These are phyloP conservation scores for Phytophthora ramorum DNA, from an alignment of 352 stramenopile genomes.

Conservation along the genomic window DNA sequence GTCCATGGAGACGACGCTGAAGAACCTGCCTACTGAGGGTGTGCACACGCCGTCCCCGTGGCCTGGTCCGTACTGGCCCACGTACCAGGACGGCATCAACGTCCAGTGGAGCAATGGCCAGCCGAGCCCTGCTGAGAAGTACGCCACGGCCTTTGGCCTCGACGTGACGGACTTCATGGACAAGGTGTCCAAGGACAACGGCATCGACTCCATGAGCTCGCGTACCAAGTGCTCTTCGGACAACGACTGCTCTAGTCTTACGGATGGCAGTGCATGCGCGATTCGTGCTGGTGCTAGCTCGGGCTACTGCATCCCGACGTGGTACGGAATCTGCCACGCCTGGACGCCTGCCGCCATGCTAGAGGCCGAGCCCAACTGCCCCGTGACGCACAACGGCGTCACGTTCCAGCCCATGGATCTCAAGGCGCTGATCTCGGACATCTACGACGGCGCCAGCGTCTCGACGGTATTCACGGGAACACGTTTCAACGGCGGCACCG, in stretches of 20 bases:
- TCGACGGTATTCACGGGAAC: slow-evolving; percentile 41
- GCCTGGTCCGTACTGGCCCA: slow-evolving; percentile 52
- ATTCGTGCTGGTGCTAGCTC: slow-evolving; percentile 29
- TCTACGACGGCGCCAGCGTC: slow-evolving; percentile 38
- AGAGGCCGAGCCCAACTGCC: slow-evolving; percentile 43
- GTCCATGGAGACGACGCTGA: slow-evolving; percentile 23
- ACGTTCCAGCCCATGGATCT: slow-evolving; percentile 49
- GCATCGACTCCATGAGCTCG: slow-evolving; percentile 34
- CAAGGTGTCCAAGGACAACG: slow-evolving; percentile 39
- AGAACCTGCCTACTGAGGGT: slow-evolving; percentile 21
- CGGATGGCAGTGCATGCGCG: slow-evolving; percentile 38
- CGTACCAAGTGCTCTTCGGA: slow-evolving; percentile 25
- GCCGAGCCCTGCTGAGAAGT: slow-evolving; percentile 38
- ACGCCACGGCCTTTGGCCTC: slow-evolving; percentile 45
- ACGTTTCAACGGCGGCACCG: slow-evolving; percentile 33
- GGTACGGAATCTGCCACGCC: slow-evolving; percentile 53
- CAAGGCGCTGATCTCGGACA: slow-evolving; percentile 43
- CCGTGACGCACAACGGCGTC: slow-evolving; percentile 44
- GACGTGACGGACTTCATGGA: slow-evolving; percentile 46
- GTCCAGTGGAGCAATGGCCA: slow-evolving; percentile 36
- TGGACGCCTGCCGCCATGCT: slow-evolving; percentile 41
- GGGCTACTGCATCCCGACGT: slow-evolving; percentile 49
- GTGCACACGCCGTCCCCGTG: slow-evolving; percentile 30
- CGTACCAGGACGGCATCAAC: slow-evolving; percentile 72
- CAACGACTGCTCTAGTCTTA: slow-evolving; percentile 27